phyloP scores from a whole-genome alignment of 2,329 filamentous ascomycete genomes.

The Xylariaceae sp. region DNA sequence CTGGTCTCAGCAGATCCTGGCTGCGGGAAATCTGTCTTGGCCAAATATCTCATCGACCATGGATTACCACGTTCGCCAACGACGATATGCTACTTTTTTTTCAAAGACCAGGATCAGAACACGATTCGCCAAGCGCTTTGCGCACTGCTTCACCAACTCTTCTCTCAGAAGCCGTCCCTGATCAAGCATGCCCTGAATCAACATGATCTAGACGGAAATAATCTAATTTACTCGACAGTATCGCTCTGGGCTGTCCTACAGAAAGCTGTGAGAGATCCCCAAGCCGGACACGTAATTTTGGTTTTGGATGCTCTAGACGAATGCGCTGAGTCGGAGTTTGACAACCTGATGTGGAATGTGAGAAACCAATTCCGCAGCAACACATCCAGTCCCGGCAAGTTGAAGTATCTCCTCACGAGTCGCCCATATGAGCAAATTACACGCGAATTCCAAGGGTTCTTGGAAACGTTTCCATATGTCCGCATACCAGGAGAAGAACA shows the following conservation, averaged over 20 bases:
- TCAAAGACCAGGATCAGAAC: conserved; percentile 17
- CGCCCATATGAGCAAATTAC: conserved; percentile 14
- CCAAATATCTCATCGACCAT: conserved; percentile 14
- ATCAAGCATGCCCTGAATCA: conserved; percentile 6
- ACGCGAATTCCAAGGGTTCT: neutral
- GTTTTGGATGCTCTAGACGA: conserved; percentile 17
- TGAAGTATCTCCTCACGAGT: conserved; percentile 14
- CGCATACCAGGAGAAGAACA: conserved; percentile 17
- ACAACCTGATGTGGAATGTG: conserved; percentile 1
- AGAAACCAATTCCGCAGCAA: conserved; percentile 1
- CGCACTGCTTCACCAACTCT: conserved; percentile 16
- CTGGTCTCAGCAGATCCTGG: conserved; percentile 17
- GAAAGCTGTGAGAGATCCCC: conserved; percentile 7
- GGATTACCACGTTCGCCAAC: conserved; percentile 2
- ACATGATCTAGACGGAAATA: neutral
- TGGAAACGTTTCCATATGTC: conserved; percentile 3
- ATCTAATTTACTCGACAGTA: neutral
- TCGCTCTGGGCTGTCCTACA: conserved; percentile 9
- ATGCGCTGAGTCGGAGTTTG: conserved; percentile 7
- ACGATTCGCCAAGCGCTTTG: conserved; percentile 11
- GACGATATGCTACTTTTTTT: conserved; percentile 16
- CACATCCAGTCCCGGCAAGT: neutral
- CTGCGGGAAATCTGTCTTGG: conserved; percentile 18
- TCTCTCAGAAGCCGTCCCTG: conserved; percentile 1
- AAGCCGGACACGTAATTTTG: conserved; percentile 8